Evolutionary conservation across 1,139 yeast species (phyloP).

Genomic region (Meyerozyma carpophila): DNA sequence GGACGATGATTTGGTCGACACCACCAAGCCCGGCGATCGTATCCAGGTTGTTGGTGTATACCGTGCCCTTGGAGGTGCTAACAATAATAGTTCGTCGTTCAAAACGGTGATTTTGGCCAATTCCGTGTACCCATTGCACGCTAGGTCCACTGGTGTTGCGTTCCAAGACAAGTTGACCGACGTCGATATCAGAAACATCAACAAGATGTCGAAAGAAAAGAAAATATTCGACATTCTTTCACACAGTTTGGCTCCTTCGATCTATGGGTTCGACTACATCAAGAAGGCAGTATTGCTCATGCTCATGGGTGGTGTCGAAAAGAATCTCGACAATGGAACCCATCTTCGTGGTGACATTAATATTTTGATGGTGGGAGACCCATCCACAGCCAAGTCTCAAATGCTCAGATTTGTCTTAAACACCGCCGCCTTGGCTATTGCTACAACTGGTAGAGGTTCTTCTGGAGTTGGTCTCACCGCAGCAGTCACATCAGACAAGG

Average conservation of each 20-base stretch:
- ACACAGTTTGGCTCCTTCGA: conserved; percentile 90
- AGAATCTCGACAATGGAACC: conserved; percentile 90
- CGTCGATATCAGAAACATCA: conserved; percentile 80
- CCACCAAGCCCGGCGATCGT: conserved; percentile 94
- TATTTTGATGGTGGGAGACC: conserved; percentile 96
- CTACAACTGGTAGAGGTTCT: conserved; percentile 98
- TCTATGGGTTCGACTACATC: conserved; percentile 88
- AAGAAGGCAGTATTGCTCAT: conserved; percentile 87
- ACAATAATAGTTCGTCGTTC: conserved; percentile 62
- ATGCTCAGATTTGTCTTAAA: conserved; percentile 88
- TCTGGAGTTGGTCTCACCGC: conserved; percentile 99
- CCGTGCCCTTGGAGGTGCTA: conserved; percentile 78
- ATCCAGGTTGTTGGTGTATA: conserved; percentile 92
- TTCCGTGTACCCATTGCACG: conserved; percentile 83
- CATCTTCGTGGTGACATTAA: conserved; percentile 98
- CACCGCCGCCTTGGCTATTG: conserved; percentile 92
- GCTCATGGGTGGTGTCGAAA: conserved; percentile 93
- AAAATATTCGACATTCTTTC: conserved; percentile 76
- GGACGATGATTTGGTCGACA: conserved; percentile 92
- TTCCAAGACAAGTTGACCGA: conserved; percentile 75
- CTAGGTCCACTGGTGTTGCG: conserved; percentile 82
- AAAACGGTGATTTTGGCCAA: conserved; percentile 79
- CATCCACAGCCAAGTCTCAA: conserved; percentile 97
- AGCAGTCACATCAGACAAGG: conserved; percentile 94
- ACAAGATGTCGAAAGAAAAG: conserved; percentile 58